Evolutionary conservation across 441 rosid genomes (phyloP).

Genomic region (Mallotus repandus): DNA sequence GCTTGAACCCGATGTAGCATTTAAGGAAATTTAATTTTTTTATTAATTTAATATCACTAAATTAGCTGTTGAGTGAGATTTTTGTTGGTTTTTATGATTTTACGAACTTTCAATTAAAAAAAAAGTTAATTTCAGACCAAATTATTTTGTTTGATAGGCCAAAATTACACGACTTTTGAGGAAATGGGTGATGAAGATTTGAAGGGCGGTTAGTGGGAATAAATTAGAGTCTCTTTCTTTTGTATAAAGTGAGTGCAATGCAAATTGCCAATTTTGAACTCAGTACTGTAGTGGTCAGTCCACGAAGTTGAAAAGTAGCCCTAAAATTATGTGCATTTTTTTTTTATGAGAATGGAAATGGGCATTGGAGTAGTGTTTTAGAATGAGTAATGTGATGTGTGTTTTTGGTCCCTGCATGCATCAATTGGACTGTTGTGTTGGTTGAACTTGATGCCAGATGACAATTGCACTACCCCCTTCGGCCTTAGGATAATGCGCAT

Average conservation of each 20-base stretch:
- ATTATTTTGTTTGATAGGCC: slow-evolving; percentile 8
- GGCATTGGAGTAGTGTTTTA: background rate
- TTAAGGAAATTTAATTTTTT: no score
- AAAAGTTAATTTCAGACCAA: background rate
- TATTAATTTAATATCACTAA: no score
- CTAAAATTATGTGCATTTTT: background rate
- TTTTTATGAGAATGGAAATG: background rate
- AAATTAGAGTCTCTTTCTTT: background rate
- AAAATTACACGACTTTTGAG: slow-evolving; percentile 25
- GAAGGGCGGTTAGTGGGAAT: background rate
- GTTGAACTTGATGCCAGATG: background rate
- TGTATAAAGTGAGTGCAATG: slow-evolving; percentile 8
- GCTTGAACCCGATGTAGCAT: no score
- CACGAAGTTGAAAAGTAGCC: background rate
- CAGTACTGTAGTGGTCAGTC: background rate
- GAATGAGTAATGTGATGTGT: background rate
- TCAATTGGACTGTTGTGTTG: background rate
- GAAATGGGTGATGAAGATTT: background rate
- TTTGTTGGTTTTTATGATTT: no score
- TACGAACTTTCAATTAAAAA: no score
- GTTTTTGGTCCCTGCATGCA: background rate
- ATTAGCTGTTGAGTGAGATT: no score
- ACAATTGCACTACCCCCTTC: no score
- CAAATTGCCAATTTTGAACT: background rate
- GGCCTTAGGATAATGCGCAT: no score